Evolutionary conservation across 1,284 basidiomycete species (phyloP), one percentile per base, ranked within the genome.

Genomic region (Exobasidium cylindrosporum): DNA sequence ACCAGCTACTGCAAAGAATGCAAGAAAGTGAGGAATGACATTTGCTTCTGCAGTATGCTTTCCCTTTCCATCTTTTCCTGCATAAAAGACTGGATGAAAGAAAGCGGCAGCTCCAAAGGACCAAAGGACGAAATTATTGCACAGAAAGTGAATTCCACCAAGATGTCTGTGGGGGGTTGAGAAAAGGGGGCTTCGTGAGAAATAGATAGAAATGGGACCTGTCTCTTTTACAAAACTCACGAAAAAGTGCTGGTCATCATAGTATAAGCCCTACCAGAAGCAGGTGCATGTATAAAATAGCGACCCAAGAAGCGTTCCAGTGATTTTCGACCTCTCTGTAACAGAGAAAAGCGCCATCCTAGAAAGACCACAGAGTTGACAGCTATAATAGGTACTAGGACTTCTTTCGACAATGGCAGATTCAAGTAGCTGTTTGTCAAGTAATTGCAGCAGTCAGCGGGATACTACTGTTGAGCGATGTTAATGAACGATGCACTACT

Each of bases 61-160:
- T 43, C 43, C 43, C 28, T 43, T 6, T 31, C 55, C 28, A 46
- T 43, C 32, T 0, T 52, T 24, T 0, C 57, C 63, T 7, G 32
- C 75, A 1, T n/a, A 21, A 24, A 61, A 61, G 32, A 23, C 52
- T 26, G 60, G 60, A 49, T 53, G 46, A 1, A 61, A n/a, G 24
- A 60, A n/a, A 24, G 31, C 28, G n/a, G 35, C 30, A 17, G 62
- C 74, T 21, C 82, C 82, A 53, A 83, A 81, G 0, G 80, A 81
- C 72, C 80, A 82, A 4, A 84, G 76, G 1, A 82, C 83, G 54
- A 82, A 65, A 40, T 81, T 82, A 79, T 83, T 84, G 78, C 83
- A 81, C 1, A 77, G 72, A 59, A 80, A 79, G 63, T 83, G 83
- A 1, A 66, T 28, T 1, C 60, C 24, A 2, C 62, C 56, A 23